A percentile compares a stretch with the other conserved stretches of the same genome.
phyloP scores from a whole-genome alignment of 768 basidiomycete species.

The Harrya chromipes region DNA sequence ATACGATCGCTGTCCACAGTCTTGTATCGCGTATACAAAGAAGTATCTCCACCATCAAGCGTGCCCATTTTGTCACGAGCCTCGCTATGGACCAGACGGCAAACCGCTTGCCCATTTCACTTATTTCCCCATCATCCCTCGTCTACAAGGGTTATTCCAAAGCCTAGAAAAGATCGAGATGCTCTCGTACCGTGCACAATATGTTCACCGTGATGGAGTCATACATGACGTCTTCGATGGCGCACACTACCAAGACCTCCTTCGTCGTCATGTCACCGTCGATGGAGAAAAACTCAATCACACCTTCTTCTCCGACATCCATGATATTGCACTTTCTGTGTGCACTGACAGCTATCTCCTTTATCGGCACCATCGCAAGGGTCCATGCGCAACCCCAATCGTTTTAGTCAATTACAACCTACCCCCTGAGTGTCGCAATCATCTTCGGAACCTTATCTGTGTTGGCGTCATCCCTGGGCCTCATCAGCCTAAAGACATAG shows the following conservation, averaged over 20 bases:
- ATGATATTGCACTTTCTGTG: slow-evolving; percentile 43
- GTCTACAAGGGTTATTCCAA: slow-evolving; percentile 27
- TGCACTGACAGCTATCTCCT: slow-evolving; percentile 42
- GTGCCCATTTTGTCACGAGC: slow-evolving; percentile 38
- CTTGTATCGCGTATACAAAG: slow-evolving; percentile 1
- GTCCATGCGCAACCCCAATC: slow-evolving; percentile 38
- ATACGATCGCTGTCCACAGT: too few relatives aligned
- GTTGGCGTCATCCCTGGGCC: slow-evolving; percentile 47
- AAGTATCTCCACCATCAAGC: background rate
- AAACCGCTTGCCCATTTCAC: slow-evolving; percentile 28
- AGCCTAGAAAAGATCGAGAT: slow-evolving; percentile 19
- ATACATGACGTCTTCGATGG: slow-evolving; percentile 37
- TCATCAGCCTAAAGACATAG: slow-evolving; percentile 37
- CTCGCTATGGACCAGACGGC: slow-evolving; percentile 20
- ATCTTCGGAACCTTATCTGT: slow-evolving; percentile 34
- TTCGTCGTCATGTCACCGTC: slow-evolving; percentile 23
- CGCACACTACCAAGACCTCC: slow-evolving; percentile 28
- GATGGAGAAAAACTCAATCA: slow-evolving; percentile 21
- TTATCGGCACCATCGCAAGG: slow-evolving; percentile 30
- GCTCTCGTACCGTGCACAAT: background rate
- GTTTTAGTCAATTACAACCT: slow-evolving; percentile 43
- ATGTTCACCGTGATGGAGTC: slow-evolving; percentile 11
- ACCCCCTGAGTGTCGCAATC: slow-evolving; percentile 37
- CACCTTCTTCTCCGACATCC: slow-evolving; percentile 34
- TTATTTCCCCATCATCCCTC: slow-evolving; percentile 40